A percentile compares a stretch with the other conserved stretches of the same genome.
These are phyloP conservation scores for Suillus brevipes DNA, from an alignment of 768 basidiomycete genomes.

Conservation along the genomic window DNA sequence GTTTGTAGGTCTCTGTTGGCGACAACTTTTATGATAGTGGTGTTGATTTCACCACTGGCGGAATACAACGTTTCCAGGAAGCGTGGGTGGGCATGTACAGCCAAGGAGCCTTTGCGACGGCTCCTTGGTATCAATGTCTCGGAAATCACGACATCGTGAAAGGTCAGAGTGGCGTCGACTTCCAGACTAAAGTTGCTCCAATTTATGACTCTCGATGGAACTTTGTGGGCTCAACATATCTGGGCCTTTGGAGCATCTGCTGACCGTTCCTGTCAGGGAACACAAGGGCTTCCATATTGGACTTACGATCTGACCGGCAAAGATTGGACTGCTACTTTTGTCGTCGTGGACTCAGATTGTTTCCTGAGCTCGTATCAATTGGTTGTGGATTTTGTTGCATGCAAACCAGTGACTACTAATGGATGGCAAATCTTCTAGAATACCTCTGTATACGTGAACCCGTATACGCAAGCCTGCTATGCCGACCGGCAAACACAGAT, in stretches of 20 bases:
- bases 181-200: constrained; percentile 4
- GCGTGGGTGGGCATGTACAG: constrained; percentile 1
- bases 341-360: constrained; percentile 4
- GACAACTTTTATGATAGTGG: constrained; percentile 5
- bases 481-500: neutral
- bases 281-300: constrained; percentile 1
- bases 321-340: constrained; percentile 2
- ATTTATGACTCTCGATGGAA: constrained; percentile 1
- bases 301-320: constrained; percentile 2
- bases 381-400: neutral
- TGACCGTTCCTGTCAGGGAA: neutral
- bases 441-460: constrained; percentile 2
- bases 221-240: neutral
- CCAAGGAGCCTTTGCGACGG: neutral
- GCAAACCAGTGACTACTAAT: neutral
- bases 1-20: neutral
- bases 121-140: constrained; percentile 5
- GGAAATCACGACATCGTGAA: constrained; percentile 2
- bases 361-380: neutral
- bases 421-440: neutral
- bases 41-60: constrained; percentile 1
- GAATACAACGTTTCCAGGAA: constrained; percentile 3
- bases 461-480: constrained; percentile 3
- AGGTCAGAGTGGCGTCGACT: constrained; percentile 5
- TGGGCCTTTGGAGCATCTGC: neutral